Evolutionary conservation across 805 yeast species (phyloP).

Genomic region (Ogataea corticis): DNA sequence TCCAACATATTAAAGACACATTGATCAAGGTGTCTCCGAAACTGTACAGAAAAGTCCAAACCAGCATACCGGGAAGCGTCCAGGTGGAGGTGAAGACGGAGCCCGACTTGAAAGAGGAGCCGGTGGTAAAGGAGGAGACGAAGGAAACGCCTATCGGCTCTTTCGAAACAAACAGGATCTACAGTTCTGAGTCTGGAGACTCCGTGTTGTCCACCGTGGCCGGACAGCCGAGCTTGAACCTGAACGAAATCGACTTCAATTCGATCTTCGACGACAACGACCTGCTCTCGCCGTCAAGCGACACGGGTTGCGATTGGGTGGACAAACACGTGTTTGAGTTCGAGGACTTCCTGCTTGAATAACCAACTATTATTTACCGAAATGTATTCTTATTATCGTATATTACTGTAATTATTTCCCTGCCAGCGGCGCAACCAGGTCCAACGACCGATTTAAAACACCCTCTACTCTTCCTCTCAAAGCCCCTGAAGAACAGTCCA

Average conservation of each 20-base stretch:
- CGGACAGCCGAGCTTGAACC: constrained; percentile 7
- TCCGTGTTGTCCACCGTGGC: neutral
- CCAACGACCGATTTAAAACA: constrained; percentile 73
- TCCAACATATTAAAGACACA: constrained; percentile 48
- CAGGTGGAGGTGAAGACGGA: constrained; percentile 11
- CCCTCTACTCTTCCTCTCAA: constrained; percentile 81
- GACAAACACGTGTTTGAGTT: constrained; percentile 47
- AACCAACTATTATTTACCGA: too few species aligned
- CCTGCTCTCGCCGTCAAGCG: constrained; percentile 34
- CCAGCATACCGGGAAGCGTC: constrained; percentile 27
- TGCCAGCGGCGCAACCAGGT: constrained; percentile 79
- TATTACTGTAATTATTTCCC: neutral
- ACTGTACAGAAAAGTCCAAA: constrained; percentile 39
- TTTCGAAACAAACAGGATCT: too few species aligned
- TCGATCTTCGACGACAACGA: constrained; percentile 23
- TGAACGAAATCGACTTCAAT: constrained; percentile 31
- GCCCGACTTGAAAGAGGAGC: neutral
- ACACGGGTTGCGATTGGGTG: constrained; percentile 61
- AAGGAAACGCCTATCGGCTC: too few species aligned
- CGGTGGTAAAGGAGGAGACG: too few species aligned
- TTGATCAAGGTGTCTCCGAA: constrained; percentile 43
- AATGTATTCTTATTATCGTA: neutral
- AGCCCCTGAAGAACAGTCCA: constrained; percentile 70
- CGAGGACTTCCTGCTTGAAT: constrained; percentile 23
- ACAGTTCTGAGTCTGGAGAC: neutral